phyloP scores from a whole-genome alignment of 2,329 filamentous ascomycete genomes.

The Hortaea werneckii region DNA sequence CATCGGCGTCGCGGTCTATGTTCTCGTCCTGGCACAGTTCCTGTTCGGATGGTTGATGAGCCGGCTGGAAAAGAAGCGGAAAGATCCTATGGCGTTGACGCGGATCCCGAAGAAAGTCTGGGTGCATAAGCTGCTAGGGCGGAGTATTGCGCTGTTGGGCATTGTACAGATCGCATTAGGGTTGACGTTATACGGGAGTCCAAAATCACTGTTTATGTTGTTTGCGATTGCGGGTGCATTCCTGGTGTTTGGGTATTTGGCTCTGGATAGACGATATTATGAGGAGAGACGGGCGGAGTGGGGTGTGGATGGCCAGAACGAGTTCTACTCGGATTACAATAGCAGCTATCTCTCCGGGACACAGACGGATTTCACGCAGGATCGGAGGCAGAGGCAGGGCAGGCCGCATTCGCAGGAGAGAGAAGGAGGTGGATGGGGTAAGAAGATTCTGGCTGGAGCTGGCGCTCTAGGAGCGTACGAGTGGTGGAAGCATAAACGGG shows the following conservation, averaged over 20 bases:
- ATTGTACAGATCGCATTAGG: slow-evolving; percentile 82
- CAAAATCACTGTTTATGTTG: slow-evolving; percentile 72
- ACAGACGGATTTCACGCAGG: slow-evolving; percentile 40
- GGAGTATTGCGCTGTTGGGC: slow-evolving; percentile 67
- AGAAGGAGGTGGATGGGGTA: slow-evolving; percentile 25
- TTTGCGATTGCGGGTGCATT: slow-evolving; percentile 70
- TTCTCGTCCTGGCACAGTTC: slow-evolving; percentile 60
- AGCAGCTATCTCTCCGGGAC: slow-evolving; percentile 46
- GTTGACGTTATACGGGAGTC: slow-evolving; percentile 84
- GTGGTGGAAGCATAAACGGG: slow-evolving; percentile 36
- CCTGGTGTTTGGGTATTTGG: slow-evolving; percentile 66
- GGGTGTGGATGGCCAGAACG: slow-evolving; percentile 2
- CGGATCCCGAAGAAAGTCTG: slow-evolving; percentile 43
- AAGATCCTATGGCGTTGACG: slow-evolving; percentile 30
- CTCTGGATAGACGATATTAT: slow-evolving; percentile 59
- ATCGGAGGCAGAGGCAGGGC: slow-evolving; percentile 14
- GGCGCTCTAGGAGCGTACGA: slow-evolving; percentile 49
- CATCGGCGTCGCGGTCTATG: slow-evolving; percentile 70
- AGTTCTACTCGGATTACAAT: slow-evolving; percentile 43
- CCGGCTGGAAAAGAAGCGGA: slow-evolving; percentile 39
- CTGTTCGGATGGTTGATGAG: slow-evolving; percentile 57
- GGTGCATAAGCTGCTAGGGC: slow-evolving; percentile 82
- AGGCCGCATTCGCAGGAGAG: slow-evolving; percentile 9
- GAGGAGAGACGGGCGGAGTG: slow-evolving; percentile 33
- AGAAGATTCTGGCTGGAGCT: slow-evolving; percentile 42